Percentiles rank a stretch among this genome's conserved stretches.
Conservation (phyloP, 2,329 filamentous ascomycete genomes). For the Fusarium burgessii region DNA sequence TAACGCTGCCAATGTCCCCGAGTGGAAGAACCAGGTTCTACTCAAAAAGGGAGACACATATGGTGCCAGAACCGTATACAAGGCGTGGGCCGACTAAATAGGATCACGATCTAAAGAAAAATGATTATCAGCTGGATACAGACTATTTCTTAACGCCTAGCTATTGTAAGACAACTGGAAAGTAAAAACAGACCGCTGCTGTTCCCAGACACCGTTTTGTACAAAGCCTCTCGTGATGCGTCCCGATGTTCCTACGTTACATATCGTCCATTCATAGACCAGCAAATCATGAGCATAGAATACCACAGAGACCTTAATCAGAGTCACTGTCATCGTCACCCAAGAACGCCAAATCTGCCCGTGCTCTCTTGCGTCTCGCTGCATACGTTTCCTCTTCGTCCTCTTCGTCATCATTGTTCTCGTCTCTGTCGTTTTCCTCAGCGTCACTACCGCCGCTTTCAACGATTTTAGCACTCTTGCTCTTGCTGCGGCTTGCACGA, state of each 20-base stretch:
- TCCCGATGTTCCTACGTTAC: conserved; percentile 16
- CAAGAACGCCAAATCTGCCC: conserved; percentile 72
- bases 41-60: conserved; percentile 88
- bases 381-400: conserved; percentile 54
- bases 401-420: conserved; percentile 39
- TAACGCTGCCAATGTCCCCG: conserved; percentile 84
- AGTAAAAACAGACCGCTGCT: conserved; percentile 11
- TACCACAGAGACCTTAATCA: conserved; percentile 55
- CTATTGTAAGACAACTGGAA: conserved; percentile 20
- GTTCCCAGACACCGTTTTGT: conserved; percentile 18
- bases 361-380: conserved; percentile 61
- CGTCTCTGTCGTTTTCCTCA: conserved; percentile 42
- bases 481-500: conserved; percentile 57
- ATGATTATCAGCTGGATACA: conserved; percentile 19
- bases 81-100: conserved; percentile 78
- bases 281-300: conserved; percentile 2
- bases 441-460: conserved; percentile 49
- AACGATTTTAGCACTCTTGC: conserved; percentile 48
- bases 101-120: conserved; percentile 4
- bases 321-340: conserved; percentile 76
- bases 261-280: conserved; percentile 1
- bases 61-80: conserved; percentile 85
- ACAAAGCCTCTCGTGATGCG: conserved; percentile 34
- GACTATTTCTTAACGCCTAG: conserved; percentile 19
- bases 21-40: conserved; percentile 82